Evolutionary conservation across 164 flowering plant species (phyloP).

Genomic region (Kingdonia uniflora): DNA sequence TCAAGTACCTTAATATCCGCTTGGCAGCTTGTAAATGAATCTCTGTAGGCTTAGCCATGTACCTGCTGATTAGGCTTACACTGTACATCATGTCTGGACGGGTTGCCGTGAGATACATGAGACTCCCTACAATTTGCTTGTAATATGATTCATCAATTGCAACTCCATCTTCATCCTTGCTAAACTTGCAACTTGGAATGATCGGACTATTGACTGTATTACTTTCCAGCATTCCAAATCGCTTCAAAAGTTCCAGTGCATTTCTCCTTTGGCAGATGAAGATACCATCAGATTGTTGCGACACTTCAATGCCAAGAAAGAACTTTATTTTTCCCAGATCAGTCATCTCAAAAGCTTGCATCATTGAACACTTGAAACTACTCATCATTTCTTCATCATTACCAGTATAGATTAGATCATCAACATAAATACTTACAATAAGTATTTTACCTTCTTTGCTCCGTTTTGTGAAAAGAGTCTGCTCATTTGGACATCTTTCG

Average conservation of each 20-base stretch:
- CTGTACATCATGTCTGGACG: too few species aligned
- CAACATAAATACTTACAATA: slow-evolving; percentile 4
- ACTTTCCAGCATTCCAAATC: too few species aligned
- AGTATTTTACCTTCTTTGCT: neutral
- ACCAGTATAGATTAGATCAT: slow-evolving; percentile 8
- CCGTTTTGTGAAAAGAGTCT: neutral
- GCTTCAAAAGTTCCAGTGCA: too few species aligned
- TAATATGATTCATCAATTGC: too few species aligned
- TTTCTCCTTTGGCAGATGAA: neutral
- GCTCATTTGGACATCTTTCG: too few species aligned
- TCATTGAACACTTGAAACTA: slow-evolving; percentile 2
- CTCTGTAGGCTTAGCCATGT: neutral
- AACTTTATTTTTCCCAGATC: slow-evolving; percentile 7
- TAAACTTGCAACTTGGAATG: too few species aligned
- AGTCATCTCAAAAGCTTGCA: slow-evolving; percentile 5
- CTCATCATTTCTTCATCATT: slow-evolving; percentile 3
- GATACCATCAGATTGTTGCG: slow-evolving; percentile 2
- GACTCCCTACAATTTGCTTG: neutral
- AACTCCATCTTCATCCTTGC: too few species aligned
- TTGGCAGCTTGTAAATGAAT: neutral
- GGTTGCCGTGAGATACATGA: neutral
- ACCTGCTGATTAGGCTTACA: too few species aligned
- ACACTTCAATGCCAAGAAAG: slow-evolving; percentile 9
- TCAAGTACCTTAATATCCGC: neutral
- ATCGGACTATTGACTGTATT: too few species aligned